phyloP scores from a whole-genome alignment of 2,329 filamentous ascomycete species.

The Colletotrichum paranaense region DNA sequence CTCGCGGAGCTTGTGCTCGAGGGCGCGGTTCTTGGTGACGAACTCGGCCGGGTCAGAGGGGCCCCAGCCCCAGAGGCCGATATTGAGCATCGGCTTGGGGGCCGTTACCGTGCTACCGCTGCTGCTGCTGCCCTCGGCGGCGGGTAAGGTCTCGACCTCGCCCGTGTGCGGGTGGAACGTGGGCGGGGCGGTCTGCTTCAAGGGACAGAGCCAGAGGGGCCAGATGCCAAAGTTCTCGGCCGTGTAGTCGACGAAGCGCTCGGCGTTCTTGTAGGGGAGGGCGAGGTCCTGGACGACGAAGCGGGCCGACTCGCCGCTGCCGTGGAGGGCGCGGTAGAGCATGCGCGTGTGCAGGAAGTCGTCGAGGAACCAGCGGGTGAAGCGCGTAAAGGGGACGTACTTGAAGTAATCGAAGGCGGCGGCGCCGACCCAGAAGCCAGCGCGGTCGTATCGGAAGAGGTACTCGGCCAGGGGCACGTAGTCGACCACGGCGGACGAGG shows the following conservation, averaged over 20 bases:
- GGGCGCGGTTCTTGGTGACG: conserved; percentile 73
- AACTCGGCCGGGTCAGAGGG: conserved; percentile 68
- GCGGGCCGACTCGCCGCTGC: conserved; percentile 70
- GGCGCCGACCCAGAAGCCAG: conserved; percentile 78
- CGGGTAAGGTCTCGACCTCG: conserved; percentile 42
- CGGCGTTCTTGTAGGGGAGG: conserved; percentile 63
- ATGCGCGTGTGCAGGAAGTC: conserved; percentile 80
- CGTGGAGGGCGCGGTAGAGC: conserved; percentile 79
- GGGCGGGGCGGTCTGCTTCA: conserved; percentile 59
- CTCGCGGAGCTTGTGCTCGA: conserved; percentile 76
- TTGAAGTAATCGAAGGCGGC: conserved; percentile 76
- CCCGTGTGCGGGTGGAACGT: conserved; percentile 67
- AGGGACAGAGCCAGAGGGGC: conserved; percentile 70
- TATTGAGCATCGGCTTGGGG: conserved; percentile 63
- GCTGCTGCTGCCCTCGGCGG: not conserved
- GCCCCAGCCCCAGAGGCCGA: conserved; percentile 85
- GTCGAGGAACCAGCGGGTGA: conserved; percentile 76
- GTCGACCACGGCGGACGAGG: conserved; percentile 51
- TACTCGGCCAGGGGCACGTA: conserved; percentile 78
- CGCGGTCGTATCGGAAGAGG: conserved; percentile 81
- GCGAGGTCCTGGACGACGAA: conserved; percentile 78
- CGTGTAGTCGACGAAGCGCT: conserved; percentile 67
- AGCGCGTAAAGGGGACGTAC: conserved; percentile 71
- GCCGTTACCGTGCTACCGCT: not conserved
- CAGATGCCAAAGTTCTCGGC: conserved; percentile 63